Base-by-base conservation (phyloP, 2,329 filamentous ascomycete species). In the Fusarium nurragi region DNA sequence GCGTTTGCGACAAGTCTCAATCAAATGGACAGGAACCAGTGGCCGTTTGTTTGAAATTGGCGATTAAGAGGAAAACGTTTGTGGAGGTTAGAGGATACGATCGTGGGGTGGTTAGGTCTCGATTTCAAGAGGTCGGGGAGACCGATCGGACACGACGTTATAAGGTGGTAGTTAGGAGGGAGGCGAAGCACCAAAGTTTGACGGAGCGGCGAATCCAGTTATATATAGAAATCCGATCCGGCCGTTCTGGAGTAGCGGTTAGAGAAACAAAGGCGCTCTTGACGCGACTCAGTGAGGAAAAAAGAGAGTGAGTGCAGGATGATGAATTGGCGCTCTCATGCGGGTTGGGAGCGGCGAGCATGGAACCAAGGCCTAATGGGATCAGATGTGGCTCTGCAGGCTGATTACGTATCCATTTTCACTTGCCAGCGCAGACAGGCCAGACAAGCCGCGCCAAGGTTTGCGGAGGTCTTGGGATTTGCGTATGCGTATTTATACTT, bases 361-460 rank as follows among this genome's bases (percentile, higher is more conserved):
- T 40, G 45, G 46, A 61, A 51, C 25, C 52, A 66, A 60, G 62
- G 62, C 53, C 62, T 41, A 63, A 36, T 49, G 41, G 47, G 45
- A 46, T 26, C 21, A 25, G 48, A 41, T 64, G 64, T 67, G 64
- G 64, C 64, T 60, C 59, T 64, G 64, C 64, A 55, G 34, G 54
- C 48, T 66, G 59, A 67, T 67, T 67, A 67, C 64, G 64, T 67
- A 67, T 67, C 41, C 63, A 60, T 66, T 67, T 64, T 50, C 48
- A 67, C 57, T 54, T 54, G 48, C 53, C 52, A 65, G 40, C 63
- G 16, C 48, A 66, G 48, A 62, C 34, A 37, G 46, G 39, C 41
- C 28, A 39, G 38, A 39, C 43, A 60, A 65, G 47, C 47, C 45
- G 44, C 49, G 53, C 63, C 63, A 67, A 67, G 63, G 30, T 55